Conservation (phyloP, 2,329 filamentous ascomycete species). For the Lomentospora prolificans region DNA sequence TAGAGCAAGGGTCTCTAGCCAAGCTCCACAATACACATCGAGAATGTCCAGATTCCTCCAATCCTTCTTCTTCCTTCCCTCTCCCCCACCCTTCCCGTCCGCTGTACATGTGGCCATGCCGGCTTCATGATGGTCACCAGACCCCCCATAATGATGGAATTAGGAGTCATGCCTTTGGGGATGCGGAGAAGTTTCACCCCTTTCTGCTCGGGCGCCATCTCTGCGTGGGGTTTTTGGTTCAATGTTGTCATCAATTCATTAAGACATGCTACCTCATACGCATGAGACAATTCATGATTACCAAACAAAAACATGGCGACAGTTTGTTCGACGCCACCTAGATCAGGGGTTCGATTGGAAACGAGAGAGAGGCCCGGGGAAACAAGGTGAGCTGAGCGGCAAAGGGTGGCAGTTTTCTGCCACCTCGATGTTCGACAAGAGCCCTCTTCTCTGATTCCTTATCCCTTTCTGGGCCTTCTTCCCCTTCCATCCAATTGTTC, state of each 20-base stretch:
- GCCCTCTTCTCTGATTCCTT: not conserved
- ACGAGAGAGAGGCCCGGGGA: not conserved
- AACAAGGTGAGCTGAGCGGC: not conserved
- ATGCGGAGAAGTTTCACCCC: not conserved
- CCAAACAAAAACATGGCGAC: not conserved
- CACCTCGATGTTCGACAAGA: not conserved
- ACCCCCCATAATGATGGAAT: not conserved
- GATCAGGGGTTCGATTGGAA: not conserved
- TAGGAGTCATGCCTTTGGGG: not conserved
- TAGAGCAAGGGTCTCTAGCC: not conserved
- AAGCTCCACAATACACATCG: not conserved
- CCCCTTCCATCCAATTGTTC: not conserved
- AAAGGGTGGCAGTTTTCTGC: not conserved
- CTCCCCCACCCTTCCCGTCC: not conserved
- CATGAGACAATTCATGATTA: conserved; percentile 4
- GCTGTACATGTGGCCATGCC: not conserved
- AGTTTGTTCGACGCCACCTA: not conserved
- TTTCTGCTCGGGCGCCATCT: not conserved
- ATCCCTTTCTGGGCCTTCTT: not conserved
- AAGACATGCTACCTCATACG: conserved; percentile 8
- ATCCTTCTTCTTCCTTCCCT: not conserved
- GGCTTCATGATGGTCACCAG: not conserved
- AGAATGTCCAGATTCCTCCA: not conserved
- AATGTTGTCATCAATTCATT: conserved; percentile 7
- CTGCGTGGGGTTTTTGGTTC: not conserved